phyloP scores from a whole-genome alignment of 116 monocot species.

The Posidonia oceanica region DNA sequence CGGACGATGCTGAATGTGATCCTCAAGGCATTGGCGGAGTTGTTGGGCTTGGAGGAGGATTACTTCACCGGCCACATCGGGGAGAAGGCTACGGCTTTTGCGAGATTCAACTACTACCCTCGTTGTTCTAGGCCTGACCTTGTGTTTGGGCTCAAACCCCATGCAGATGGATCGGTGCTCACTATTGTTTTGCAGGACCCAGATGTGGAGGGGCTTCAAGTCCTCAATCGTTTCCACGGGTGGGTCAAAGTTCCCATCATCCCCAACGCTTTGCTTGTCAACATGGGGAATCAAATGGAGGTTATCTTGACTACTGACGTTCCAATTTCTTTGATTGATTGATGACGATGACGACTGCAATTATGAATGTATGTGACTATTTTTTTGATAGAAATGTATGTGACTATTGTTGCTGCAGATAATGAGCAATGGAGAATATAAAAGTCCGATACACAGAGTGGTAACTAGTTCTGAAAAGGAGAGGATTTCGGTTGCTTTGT shows the following conservation, averaged over 20 bases:
- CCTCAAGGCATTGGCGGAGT: constrained; percentile 29
- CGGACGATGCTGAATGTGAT: constrained; percentile 3
- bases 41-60: constrained; percentile 32
- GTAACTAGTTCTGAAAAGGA: constrained; percentile 24
- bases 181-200: constrained; percentile 9
- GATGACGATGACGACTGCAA: too few relatives aligned
- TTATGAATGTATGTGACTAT: not conserved
- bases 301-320: constrained; percentile 8
- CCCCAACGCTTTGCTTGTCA: constrained; percentile 42
- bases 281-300: constrained; percentile 56
- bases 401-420: constrained; percentile 16
- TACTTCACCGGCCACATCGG: constrained; percentile 27
- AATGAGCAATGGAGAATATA: constrained; percentile 47
- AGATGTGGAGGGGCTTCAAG: constrained; percentile 37
- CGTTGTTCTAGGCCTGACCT: constrained; percentile 43
- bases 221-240: constrained; percentile 28
- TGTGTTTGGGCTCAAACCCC: constrained; percentile 51
- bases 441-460: constrained; percentile 38
- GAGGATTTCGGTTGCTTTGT: constrained; percentile 36
- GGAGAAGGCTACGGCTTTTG: constrained; percentile 14
- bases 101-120: constrained; percentile 65
- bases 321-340: too few relatives aligned
- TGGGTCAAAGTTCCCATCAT: constrained; percentile 39
- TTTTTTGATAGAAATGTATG: not conserved
- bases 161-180: constrained; percentile 37